These are phyloP conservation scores for Boletus vermiculosoides DNA, from an alignment of 768 basidiomycete genomes.

Conservation along the genomic window DNA sequence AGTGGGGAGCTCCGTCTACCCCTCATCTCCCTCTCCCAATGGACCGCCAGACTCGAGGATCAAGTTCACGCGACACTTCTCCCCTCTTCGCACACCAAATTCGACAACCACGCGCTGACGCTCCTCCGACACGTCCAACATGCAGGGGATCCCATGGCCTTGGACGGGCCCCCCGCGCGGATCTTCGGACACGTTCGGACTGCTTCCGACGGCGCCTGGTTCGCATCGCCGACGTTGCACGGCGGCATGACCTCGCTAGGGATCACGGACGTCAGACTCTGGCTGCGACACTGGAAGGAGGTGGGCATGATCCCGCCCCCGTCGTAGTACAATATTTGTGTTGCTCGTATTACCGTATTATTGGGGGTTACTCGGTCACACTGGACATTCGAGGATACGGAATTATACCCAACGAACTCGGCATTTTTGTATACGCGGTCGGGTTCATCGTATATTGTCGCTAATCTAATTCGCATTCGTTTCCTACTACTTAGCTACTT, in stretches of 20 bases:
- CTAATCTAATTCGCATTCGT: no score
- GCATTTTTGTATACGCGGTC: background rate
- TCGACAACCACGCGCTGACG: background rate
- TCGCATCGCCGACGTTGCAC: constrained; percentile 5
- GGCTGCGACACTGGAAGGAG: constrained; percentile 10
- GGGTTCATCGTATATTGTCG: background rate
- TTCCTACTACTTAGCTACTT: no score
- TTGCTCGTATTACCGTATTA: background rate
- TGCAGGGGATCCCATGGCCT: background rate
- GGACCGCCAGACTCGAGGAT: constrained; percentile 4
- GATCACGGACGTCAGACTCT: constrained; percentile 3
- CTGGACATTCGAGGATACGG: background rate
- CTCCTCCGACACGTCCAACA: background rate
- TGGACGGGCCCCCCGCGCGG: background rate
- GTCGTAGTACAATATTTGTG: background rate
- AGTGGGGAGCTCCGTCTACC: constrained; percentile 7
- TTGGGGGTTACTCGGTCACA: background rate
- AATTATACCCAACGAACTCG: background rate
- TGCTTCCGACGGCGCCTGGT: background rate
- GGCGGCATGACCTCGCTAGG: background rate
- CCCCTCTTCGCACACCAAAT: background rate
- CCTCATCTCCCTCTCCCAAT: constrained; percentile 10
- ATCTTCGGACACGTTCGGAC: constrained; percentile 1
- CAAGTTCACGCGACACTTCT: background rate
- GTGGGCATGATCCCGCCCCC: background rate